These are phyloP conservation scores for Fomitopsis pinicola DNA, from an alignment of 1,284 basidiomycete species.

Conservation along the genomic window DNA sequence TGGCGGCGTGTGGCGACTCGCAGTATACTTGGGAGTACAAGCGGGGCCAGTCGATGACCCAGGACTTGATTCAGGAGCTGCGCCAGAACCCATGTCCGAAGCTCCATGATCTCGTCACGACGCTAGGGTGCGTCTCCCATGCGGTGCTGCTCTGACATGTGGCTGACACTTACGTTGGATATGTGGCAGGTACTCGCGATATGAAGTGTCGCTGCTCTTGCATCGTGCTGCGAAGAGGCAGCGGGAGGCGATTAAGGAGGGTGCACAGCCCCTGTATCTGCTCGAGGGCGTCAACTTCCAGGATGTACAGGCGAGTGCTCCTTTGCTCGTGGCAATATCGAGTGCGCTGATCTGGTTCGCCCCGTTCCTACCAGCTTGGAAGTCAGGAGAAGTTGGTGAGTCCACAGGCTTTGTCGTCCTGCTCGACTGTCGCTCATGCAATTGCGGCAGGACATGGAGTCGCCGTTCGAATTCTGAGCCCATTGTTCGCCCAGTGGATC, in stretches of 20 bases:
- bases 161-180: no score
- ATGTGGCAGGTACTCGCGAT: neutral
- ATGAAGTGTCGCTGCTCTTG: neutral
- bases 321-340: neutral
- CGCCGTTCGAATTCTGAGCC: neutral
- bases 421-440: neutral
- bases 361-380: neutral
- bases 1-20: conserved; percentile 18
- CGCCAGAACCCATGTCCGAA: neutral
- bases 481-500: neutral
- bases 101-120: conserved; percentile 1
- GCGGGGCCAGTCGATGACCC: conserved; percentile 17
- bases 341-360: neutral
- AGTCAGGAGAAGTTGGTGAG: conserved; percentile 4
- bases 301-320: conserved; percentile 2
- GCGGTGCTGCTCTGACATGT: neutral
- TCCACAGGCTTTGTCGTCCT: neutral
- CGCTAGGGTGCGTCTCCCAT: neutral
- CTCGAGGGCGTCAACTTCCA: conserved; percentile 6
- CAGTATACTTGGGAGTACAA: conserved; percentile 18
- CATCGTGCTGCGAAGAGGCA: conserved; percentile 1
- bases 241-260: neutral
- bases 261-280: neutral
- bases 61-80: conserved; percentile 4
- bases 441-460: neutral